A percentile compares a stretch with the other conserved stretches of the same genome.
Conservation (phyloP, 169 alveolate genomes). For the Eimeria brunetti region DNA sequence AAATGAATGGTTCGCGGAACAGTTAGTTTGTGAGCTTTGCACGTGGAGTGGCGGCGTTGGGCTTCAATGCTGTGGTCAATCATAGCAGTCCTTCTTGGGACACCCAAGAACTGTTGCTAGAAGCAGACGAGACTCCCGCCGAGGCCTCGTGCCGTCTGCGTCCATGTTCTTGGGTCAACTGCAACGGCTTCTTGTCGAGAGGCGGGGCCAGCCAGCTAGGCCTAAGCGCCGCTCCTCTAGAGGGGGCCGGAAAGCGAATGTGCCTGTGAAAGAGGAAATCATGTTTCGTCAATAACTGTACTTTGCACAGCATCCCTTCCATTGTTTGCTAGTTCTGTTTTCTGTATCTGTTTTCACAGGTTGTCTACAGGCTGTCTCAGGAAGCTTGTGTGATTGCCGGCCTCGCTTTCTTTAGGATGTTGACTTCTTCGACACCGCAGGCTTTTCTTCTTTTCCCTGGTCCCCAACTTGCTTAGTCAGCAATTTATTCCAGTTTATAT, state of each 20-base stretch:
- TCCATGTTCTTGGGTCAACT: not conserved
- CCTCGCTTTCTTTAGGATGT: no score
- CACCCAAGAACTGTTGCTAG: not conserved
- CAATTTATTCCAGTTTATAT: no score
- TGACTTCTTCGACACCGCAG: no score
- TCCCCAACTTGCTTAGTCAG: no score
- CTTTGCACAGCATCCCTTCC: not conserved
- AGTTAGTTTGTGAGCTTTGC: no score
- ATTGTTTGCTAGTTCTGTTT: not conserved
- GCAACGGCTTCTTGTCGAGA: slow-evolving; percentile 66
- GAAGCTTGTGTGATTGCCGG: no score
- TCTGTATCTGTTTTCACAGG: not conserved
- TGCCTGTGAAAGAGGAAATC: not conserved
- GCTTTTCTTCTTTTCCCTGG: not conserved
- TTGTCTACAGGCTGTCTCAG: no score
- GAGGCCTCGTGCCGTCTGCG: not conserved
- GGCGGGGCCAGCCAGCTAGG: not conserved
- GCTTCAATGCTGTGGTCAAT: no score
- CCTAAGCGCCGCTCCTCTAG: slow-evolving; percentile 39
- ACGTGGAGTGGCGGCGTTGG: no score
- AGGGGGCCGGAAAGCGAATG: slow-evolving; percentile 55
- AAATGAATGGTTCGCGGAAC: not conserved
- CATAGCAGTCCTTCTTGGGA: not conserved
- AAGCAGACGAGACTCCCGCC: not conserved
- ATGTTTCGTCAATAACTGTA: not conserved